Conservation (phyloP, 805 yeast genomes). For the Candida parachauliodes region DNA sequence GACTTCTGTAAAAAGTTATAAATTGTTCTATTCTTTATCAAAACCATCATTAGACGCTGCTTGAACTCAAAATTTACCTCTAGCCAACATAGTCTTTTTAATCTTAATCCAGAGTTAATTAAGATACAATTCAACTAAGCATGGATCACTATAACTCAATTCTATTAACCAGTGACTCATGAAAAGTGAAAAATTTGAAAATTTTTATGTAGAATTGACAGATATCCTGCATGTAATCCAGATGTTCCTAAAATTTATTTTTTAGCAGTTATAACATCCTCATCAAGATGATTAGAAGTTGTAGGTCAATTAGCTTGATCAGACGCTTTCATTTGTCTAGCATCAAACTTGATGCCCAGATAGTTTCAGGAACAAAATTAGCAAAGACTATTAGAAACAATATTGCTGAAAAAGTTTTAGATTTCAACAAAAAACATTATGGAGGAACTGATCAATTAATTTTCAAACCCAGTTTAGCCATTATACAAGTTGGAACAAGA, state of each 20-base stretch:
- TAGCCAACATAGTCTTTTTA: too few relatives aligned
- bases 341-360: conserved; percentile 25
- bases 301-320: conserved; percentile 1
- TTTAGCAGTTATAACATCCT: background rate
- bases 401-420: conserved; percentile 39
- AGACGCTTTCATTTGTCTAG: conserved; percentile 9
- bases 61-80: too few relatives aligned
- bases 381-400: conserved; percentile 34
- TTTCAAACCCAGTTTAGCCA: conserved; percentile 74
- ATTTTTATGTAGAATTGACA: conserved; percentile 1
- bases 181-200: background rate
- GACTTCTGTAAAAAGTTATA: background rate
- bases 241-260: background rate
- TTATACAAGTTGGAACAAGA: conserved; percentile 85
- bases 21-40: too few relatives aligned
- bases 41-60: too few relatives aligned
- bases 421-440: conserved; percentile 30
- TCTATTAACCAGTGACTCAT: too few relatives aligned
- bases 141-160: too few relatives aligned
- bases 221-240: conserved; percentile 1
- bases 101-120: too few relatives aligned
- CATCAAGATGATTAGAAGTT: conserved; percentile 1
- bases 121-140: background rate
- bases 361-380: conserved; percentile 41
- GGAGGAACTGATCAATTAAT: conserved; percentile 20